Evolutionary conservation across 2,329 filamentous ascomycete species (phyloP).

Genomic region (Iodosphaeria phyllophila): DNA sequence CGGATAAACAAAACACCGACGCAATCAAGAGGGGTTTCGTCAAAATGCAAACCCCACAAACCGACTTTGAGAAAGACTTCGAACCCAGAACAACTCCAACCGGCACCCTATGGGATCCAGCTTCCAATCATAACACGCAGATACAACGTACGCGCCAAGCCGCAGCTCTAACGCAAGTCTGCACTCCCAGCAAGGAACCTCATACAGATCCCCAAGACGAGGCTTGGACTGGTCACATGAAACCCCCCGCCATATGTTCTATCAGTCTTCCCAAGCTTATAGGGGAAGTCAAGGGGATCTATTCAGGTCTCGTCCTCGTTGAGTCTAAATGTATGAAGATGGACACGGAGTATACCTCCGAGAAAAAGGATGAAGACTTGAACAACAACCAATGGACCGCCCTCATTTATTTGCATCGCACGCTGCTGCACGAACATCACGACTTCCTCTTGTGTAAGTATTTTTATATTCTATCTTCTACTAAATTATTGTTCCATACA

Average conservation of each 20-base stretch:
- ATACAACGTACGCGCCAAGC: too few relatives aligned
- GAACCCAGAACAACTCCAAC: too few relatives aligned
- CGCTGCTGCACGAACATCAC: constrained; percentile 63
- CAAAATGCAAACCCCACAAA: too few relatives aligned
- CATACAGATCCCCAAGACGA: constrained; percentile 1
- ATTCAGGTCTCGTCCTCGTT: constrained; percentile 68
- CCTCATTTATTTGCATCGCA: constrained; percentile 64
- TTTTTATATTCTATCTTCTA: too few relatives aligned
- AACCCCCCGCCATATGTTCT: constrained; percentile 21
- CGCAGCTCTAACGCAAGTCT: too few relatives aligned
- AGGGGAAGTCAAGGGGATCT: constrained; percentile 68
- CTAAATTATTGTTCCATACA: too few relatives aligned
- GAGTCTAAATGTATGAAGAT: constrained; percentile 79
- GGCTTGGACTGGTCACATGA: constrained; percentile 5
- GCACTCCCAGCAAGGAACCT: too few relatives aligned
- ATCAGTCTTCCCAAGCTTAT: constrained; percentile 66
- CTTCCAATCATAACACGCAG: too few relatives aligned
- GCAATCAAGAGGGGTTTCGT: too few relatives aligned
- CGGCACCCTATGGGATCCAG: too few relatives aligned
- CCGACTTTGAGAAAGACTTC: too few relatives aligned
- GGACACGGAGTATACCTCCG: constrained; percentile 39
- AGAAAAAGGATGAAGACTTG: constrained; percentile 22
- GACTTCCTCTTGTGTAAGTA: constrained; percentile 77
- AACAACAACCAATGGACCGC: constrained; percentile 66
- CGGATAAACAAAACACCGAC: too few relatives aligned